Conservation (phyloP, 176 grass and related monocot species). For the Puya raimondii region DNA sequence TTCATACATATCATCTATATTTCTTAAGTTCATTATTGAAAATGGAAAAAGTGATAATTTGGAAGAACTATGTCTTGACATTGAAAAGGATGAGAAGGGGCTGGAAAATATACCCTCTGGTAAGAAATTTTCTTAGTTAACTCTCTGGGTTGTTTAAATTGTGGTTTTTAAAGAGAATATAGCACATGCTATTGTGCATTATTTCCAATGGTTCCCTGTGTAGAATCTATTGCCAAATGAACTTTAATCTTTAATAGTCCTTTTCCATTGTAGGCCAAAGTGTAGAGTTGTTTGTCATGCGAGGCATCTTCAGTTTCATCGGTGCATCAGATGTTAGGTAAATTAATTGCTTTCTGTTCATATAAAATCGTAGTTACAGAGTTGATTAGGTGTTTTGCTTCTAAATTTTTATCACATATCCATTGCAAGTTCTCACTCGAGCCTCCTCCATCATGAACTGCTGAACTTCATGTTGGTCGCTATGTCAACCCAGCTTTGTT, state of each 20-base stretch:
- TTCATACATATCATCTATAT: slow-evolving; percentile 91
- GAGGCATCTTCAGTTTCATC: slow-evolving; percentile 65
- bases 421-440: slow-evolving; percentile 62
- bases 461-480: slow-evolving; percentile 93
- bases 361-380: not conserved
- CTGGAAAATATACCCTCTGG: slow-evolving; percentile 63
- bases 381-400: slow-evolving; percentile 9
- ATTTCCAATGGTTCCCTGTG: not conserved
- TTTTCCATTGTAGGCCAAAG: slow-evolving; percentile 43
- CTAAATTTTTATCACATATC: slow-evolving; percentile 29
- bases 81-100: slow-evolving; percentile 66
- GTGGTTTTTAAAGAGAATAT: not conserved
- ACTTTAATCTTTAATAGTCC: slow-evolving; percentile 4
- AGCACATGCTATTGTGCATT: not conserved
- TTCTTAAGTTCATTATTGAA: slow-evolving; percentile 98
- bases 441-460: slow-evolving; percentile 89
- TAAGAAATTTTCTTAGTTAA: slow-evolving; percentile 24
- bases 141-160: slow-evolving; percentile 1
- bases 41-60: slow-evolving; percentile 62
- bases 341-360: slow-evolving; percentile 19
- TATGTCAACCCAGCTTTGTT: slow-evolving; percentile 97
- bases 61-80: slow-evolving; percentile 72
- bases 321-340: slow-evolving; percentile 92
- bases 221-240: not conserved
- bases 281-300: slow-evolving; percentile 74